Percentiles rank a stretch among this genome's conserved stretches.
These are phyloP conservation scores for Mortierella sp. DNA, from an alignment of 371 early-diverging fungal species.

Conservation along the genomic window DNA sequence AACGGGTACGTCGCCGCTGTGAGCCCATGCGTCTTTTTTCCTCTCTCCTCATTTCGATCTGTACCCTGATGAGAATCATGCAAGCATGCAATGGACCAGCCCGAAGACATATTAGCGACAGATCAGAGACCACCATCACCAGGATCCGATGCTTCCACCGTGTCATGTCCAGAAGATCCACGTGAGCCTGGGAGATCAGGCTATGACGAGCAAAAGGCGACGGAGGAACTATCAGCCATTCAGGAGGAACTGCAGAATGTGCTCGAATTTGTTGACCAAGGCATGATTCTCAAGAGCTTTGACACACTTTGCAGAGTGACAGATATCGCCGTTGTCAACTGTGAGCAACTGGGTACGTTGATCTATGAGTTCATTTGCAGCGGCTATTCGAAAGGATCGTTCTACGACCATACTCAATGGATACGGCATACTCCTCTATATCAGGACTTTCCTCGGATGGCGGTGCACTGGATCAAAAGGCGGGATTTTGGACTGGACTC, in stretches of 20 bases:
- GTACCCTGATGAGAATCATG: too few relatives aligned
- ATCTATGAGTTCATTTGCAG: neutral
- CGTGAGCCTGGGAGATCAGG: neutral
- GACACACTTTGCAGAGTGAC: conserved; percentile 78
- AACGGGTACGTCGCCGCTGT: too few relatives aligned
- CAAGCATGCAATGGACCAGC: conserved; percentile 26
- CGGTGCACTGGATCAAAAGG: conserved; percentile 46
- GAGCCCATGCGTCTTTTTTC: too few relatives aligned
- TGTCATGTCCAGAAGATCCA: conserved; percentile 21
- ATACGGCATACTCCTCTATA: neutral
- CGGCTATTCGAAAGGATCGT: neutral
- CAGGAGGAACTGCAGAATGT: conserved; percentile 78
- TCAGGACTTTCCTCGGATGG: conserved; percentile 30
- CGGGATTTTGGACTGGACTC: conserved; percentile 83
- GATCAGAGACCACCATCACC: conserved; percentile 10
- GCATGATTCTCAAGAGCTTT: conserved; percentile 77
- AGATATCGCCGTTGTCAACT: conserved; percentile 75
- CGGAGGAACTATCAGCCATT: conserved; percentile 64
- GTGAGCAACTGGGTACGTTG: conserved; percentile 72
- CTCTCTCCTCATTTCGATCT: too few relatives aligned
- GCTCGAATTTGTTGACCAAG: conserved; percentile 73
- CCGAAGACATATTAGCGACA: neutral
- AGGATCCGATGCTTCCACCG: conserved; percentile 27
- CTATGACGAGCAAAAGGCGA: conserved; percentile 1
- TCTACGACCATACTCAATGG: too few relatives aligned